Evolutionary conservation across 192 early-diverging fungal species (phyloP).

Genomic region (Backusella macrospora): DNA sequence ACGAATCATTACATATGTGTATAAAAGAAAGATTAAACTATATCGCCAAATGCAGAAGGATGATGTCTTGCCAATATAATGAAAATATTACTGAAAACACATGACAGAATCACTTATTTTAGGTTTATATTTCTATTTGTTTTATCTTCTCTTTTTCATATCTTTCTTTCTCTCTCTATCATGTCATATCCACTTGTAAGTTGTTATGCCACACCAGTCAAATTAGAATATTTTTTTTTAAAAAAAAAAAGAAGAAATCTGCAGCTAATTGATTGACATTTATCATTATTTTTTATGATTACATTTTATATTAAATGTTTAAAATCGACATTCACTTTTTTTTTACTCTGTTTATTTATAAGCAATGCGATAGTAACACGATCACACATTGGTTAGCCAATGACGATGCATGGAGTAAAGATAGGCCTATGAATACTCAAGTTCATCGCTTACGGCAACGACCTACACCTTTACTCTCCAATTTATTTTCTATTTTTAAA

Average conservation of each 20-base stretch:
- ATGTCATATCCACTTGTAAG: conserved; percentile 14
- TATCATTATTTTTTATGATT: not conserved
- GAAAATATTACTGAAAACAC: not conserved
- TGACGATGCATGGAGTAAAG: not conserved
- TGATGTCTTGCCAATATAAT: not conserved
- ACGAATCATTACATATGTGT: not conserved
- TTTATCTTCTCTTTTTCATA: not conserved
- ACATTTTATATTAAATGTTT: not conserved
- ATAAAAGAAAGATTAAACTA: not conserved
- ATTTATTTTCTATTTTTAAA: conserved; percentile 4
- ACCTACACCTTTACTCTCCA: not conserved
- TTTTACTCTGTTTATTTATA: not conserved
- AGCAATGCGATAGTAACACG: conserved; percentile 1
- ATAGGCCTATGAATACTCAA: not conserved
- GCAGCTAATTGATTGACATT: not conserved
- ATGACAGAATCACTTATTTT: conserved; percentile 1
- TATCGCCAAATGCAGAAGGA: not conserved
- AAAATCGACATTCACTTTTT: not conserved
- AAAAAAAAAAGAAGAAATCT: not conserved
- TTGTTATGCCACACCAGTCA: not conserved
- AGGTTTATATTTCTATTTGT: conserved; percentile 1
- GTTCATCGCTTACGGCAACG: not conserved
- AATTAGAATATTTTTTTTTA: not conserved
- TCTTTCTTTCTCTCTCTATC: not conserved
- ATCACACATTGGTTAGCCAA: not conserved